These are phyloP conservation scores for Ogataea polymorpha DNA, from an alignment of 805 yeast genomes.

Conservation along the genomic window DNA sequence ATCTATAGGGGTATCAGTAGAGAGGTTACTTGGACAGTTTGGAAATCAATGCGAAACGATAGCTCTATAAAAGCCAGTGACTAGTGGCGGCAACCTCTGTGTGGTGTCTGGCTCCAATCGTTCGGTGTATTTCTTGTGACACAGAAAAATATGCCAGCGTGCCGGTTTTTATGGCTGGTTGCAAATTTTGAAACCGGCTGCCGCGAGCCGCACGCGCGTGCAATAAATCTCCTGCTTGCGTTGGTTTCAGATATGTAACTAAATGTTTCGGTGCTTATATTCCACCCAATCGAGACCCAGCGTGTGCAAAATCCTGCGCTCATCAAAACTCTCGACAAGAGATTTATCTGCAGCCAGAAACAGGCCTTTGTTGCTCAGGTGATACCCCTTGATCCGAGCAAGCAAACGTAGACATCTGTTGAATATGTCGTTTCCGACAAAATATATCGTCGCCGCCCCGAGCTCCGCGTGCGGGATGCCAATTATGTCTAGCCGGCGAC, in stretches of 20 bases:
- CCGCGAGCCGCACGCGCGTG: constrained; percentile 13
- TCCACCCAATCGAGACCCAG: constrained; percentile 37
- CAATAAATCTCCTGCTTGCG: constrained; percentile 2
- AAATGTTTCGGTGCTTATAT: constrained; percentile 21
- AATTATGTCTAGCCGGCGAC: constrained; percentile 55
- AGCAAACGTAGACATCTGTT: constrained; percentile 44
- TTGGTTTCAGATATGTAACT: constrained; percentile 13
- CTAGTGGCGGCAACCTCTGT: background rate
- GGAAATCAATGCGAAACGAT: too few relatives aligned
- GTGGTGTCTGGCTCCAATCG: background rate
- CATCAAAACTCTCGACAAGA: constrained; percentile 43
- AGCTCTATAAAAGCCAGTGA: constrained; percentile 1
- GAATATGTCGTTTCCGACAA: constrained; percentile 52
- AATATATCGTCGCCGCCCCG: constrained; percentile 50
- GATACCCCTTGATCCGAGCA: constrained; percentile 38
- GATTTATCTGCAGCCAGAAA: constrained; percentile 21
- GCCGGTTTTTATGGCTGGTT: constrained; percentile 11
- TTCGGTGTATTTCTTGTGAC: background rate
- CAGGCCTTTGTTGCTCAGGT: constrained; percentile 44
- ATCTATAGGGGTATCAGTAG: constrained; percentile 5
- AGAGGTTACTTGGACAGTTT: too few relatives aligned
- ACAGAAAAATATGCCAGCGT: constrained; percentile 6
- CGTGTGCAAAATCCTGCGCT: constrained; percentile 41
- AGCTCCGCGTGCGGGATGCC: constrained; percentile 41
- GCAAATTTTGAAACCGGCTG: constrained; percentile 9